phyloP scores from a whole-genome alignment of 1,284 basidiomycete genomes.

The Taiwanofungus camphoratus region DNA sequence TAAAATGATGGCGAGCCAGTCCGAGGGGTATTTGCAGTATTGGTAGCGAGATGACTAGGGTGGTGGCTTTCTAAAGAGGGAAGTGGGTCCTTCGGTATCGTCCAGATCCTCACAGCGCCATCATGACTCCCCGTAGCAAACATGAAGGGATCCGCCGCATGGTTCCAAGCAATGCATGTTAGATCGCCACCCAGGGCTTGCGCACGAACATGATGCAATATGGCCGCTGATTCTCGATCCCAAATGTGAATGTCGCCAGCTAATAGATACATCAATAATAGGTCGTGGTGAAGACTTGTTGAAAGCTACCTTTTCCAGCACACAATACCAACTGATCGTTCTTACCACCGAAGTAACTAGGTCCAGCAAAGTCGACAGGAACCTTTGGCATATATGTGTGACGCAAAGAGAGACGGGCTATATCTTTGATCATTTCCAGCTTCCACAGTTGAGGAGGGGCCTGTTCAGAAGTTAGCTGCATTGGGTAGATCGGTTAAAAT shows the following conservation, averaged over 20 bases:
- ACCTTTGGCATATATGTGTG: conserved; percentile 71
- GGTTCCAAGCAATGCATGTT: conserved; percentile 76
- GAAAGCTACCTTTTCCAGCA: conserved; percentile 57
- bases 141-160: conserved; percentile 65
- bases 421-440: conserved; percentile 53
- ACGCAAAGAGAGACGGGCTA: conserved; percentile 46
- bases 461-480: conserved; percentile 29
- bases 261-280: conserved; percentile 21
- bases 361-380: conserved; percentile 68
- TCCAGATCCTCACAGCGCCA: conserved; percentile 68
- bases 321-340: conserved; percentile 73
- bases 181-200: conserved; percentile 58
- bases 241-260: conserved; percentile 80
- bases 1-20: conserved; percentile 19
- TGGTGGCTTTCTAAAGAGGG: conserved; percentile 5
- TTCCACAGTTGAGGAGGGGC: conserved; percentile 79
- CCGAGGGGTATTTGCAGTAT: conserved; percentile 21
- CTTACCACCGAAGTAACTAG: conserved; percentile 74
- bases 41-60: conserved; percentile 18
- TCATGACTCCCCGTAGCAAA: conserved; percentile 76
- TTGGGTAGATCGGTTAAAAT: conserved; percentile 3
- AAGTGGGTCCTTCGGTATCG: conserved; percentile 20
- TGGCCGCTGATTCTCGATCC: conserved; percentile 68
- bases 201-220: conserved; percentile 60
- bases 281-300: neutral